Evolutionary conservation across 23 red algal species (phyloP).

Genomic region (Gracilaria vermiculophylla): DNA sequence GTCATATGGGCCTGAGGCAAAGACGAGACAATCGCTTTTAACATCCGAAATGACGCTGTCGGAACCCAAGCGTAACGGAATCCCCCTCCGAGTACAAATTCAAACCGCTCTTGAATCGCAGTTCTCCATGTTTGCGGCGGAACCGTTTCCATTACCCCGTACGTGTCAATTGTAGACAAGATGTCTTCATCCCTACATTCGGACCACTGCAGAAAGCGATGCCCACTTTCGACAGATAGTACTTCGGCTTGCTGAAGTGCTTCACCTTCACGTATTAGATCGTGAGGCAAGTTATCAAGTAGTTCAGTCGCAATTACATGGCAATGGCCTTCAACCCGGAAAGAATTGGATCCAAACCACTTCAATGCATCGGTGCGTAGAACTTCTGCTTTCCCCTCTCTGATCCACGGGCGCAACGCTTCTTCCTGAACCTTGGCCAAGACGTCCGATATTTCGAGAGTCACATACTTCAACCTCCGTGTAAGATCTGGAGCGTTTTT

Average conservation of each 20-base stretch:
- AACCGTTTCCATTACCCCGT: conserved; percentile 1
- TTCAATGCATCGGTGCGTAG: conserved; percentile 22
- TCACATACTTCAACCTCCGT: conserved; percentile 39
- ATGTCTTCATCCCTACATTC: conserved; percentile 13
- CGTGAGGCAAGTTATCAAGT: conserved; percentile 89
- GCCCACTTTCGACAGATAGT: not conserved
- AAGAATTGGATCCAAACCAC: conserved; percentile 13
- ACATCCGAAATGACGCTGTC: conserved; percentile 13
- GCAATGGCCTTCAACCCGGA: not conserved
- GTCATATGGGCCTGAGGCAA: conserved; percentile 47
- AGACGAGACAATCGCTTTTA: conserved; percentile 10
- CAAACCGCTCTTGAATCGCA: conserved; percentile 29
- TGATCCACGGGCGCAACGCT: conserved; percentile 42
- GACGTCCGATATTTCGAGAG: conserved; percentile 67
- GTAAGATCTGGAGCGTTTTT: conserved; percentile 7
- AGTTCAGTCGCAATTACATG: conserved; percentile 81
- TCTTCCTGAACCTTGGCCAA: conserved; percentile 69
- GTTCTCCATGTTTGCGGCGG: not conserved
- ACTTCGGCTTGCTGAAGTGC: conserved; percentile 4
- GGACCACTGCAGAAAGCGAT: conserved; percentile 17
- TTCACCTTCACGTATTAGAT: conserved; percentile 44
- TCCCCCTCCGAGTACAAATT: conserved; percentile 34
- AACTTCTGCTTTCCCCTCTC: conserved; percentile 33
- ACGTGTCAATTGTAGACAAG: conserved; percentile 6
- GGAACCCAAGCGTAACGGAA: conserved; percentile 57